Base-by-base conservation (phyloP, 257 asterid genomes). In the Solanum medicagineum region DNA sequence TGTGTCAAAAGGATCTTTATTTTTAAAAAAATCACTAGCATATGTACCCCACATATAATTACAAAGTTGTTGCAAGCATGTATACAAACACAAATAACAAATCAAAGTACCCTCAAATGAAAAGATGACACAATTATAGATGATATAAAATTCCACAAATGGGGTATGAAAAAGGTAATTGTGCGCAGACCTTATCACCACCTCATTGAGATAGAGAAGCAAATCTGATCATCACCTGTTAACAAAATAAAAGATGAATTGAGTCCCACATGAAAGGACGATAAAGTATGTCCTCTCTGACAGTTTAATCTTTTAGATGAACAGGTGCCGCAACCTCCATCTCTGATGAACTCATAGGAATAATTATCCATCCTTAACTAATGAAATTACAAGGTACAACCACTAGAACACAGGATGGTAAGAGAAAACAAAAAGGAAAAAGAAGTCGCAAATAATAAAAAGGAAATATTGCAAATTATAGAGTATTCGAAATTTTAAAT, bases 401-500 rank as follows among this genome's bases (percentile, higher is more conserved):
- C 60, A 60, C 24, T 22, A 62, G 59, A 59, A 81, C 74, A 81
- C 1, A 20, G 44, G 24, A 5, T 4, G 40, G 40, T 40, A 59
- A 12, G 10, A 13, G 40, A 49, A 11, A 59, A 77, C 59, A 57
- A 29, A 24, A 26, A 56, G 69, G 40, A 51, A 54, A 55, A 53
- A 42, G 6, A 9, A 14, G 10, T 10, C 70, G 32, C 40, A 22
- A 60, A 82, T 59, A 68, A 42, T 60, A 81, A 55, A 63, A 65
- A 22, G 60, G 1, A 53, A 77, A 77, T 0, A 16, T 5, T 2
- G 83, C 83, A 77, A 40, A 53, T 51, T 77, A 77, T 54, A 26
- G 44, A 26, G 86, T 70, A 53, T 85, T 79, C 85, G 68, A 88
- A 66, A 85, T 70, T 91, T 91, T 26, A 82, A 85, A 85, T 83